phyloP scores from a whole-genome alignment of 352 stramenopile species.

The Phytopythium vexans region DNA sequence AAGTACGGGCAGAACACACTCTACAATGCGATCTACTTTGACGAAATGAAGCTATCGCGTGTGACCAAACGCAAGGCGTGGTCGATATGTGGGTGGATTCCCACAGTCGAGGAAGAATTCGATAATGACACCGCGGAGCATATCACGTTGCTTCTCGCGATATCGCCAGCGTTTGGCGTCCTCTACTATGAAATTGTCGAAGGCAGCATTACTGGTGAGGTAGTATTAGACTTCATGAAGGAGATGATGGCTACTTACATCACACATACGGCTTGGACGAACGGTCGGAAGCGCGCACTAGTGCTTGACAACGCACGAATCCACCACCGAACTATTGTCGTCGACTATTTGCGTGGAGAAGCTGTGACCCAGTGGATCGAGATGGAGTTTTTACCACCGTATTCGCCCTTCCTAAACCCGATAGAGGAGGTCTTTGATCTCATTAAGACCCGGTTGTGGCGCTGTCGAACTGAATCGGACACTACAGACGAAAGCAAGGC shows the following conservation, averaged over 20 bases:
- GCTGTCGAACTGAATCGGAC: background rate
- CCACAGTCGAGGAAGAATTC: background rate
- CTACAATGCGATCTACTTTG: background rate
- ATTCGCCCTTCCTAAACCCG: background rate
- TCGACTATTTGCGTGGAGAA: background rate
- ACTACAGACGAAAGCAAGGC: background rate
- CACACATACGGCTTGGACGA: background rate
- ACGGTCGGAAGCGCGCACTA: background rate
- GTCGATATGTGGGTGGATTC: background rate
- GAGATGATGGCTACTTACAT: background rate
- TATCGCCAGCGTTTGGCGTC: background rate
- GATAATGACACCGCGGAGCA: background rate
- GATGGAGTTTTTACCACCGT: background rate
- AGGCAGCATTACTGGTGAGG: background rate
- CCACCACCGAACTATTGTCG: background rate
- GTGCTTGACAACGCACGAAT: background rate
- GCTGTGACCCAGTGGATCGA: background rate
- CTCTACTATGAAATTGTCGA: background rate
- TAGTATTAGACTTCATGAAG: background rate
- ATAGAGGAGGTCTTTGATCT: background rate
- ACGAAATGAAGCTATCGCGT: background rate
- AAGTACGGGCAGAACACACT: slow-evolving; percentile 1
- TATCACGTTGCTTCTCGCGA: background rate
- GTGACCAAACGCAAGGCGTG: slow-evolving; percentile 1
- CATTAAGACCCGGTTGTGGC: background rate